A percentile compares a stretch with the other conserved stretches of the same genome.
Evolutionary conservation across 192 early-diverging fungal genomes (phyloP).

Genomic region (Gorgonomyces haynaldii): DNA sequence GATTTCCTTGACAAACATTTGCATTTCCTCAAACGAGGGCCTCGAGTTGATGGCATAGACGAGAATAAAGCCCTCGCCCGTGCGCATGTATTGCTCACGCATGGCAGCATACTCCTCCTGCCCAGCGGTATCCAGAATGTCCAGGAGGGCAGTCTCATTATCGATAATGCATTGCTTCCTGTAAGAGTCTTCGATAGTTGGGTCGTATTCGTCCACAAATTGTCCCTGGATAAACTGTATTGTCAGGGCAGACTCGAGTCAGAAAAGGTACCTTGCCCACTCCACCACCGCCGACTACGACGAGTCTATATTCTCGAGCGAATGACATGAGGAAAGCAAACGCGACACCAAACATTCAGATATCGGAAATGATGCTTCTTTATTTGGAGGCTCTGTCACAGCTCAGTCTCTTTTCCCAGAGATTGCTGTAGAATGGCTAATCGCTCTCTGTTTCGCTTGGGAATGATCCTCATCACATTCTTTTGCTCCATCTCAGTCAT

Average conservation of each 20-base stretch:
- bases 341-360: neutral
- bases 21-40: constrained; percentile 65
- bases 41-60: constrained; percentile 71
- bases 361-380: neutral
- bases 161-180: constrained; percentile 80
- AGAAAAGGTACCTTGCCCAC: constrained; percentile 10
- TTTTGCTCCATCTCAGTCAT: constrained; percentile 21
- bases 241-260: constrained; percentile 64
- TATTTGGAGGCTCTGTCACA: neutral
- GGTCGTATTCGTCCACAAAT: constrained; percentile 56
- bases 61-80: constrained; percentile 74
- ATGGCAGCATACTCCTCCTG: constrained; percentile 67
- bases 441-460: constrained; percentile 24
- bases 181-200: constrained; percentile 56
- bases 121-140: constrained; percentile 87
- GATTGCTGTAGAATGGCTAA: constrained; percentile 12
- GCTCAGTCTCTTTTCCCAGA: neutral
- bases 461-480: constrained; percentile 21
- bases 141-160: constrained; percentile 66
- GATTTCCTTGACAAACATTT: constrained; percentile 60
- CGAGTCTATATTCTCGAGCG: constrained; percentile 5
- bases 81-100: constrained; percentile 79
- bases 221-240: constrained; percentile 88
- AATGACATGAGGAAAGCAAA: neutral
- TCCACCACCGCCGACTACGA: constrained; percentile 12